Evolutionary conservation across 768 basidiomycete genomes (phyloP), one percentile per base, ranked within the genome.

Genomic region (Tephrocybe sp.): DNA sequence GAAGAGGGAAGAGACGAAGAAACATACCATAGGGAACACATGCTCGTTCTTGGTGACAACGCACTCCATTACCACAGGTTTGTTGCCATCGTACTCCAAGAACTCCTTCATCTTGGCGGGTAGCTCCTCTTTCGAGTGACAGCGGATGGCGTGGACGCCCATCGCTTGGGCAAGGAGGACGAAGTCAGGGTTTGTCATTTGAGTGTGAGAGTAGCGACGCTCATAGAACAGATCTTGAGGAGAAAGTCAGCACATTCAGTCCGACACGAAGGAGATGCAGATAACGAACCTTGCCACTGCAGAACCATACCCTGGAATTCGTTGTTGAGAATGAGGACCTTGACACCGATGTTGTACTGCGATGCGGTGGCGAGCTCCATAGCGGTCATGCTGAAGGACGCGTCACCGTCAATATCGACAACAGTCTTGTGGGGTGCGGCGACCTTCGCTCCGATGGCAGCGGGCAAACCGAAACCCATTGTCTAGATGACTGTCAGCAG

Each of bases 231-330:
- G 81, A 67, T 98, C 95, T 73, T 31, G 22, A 32, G 11, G 4
- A 19, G 5, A 16, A 25, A 9, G 40, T 12, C 16, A 26, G 37
- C 47, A n/a, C 21, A 26, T 39, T 34, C 5, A 30, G 28, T 32
- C 45, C 21, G 39, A 8, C 9, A 47, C 41, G 9, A 15, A 48
- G 25, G 6, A 15, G 19, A 32, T 15, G 9, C 25, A 12, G 9
- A 22, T 8, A 19, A 64, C 77, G 42, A 51, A 92, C 92, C 92
- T 79, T 98, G 97, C 97, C 96, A 98, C 75, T 99, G 97, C 26
- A 92, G 73, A 11, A 98, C 97, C 97, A 99, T 99, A 47, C 97
- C 97, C 69, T 97, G 95, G 80, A 94, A 97, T 64, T 95, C 92
- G 69, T 97, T 98, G 77, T 97, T 96, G 60, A 98, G 69, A 19